These are phyloP conservation scores for Jamesozyma jinghongensis DNA, from an alignment of 805 yeast genomes.

Conservation along the genomic window DNA sequence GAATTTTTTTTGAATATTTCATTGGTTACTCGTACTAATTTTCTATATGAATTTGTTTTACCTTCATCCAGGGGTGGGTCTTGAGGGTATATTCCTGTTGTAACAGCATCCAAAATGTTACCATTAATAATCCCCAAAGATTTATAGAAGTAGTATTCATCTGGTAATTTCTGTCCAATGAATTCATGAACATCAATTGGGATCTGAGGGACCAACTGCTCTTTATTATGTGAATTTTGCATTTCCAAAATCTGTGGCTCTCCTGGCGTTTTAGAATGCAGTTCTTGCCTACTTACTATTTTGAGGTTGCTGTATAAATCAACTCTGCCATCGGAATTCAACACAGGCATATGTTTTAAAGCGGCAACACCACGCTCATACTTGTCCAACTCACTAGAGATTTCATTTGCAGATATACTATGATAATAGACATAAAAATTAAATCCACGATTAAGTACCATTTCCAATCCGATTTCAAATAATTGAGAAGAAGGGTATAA, in stretches of 20 bases:
- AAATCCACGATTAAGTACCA: constrained; percentile 35
- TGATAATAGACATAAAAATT: constrained; percentile 40
- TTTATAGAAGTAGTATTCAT: constrained; percentile 72
- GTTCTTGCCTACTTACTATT: too few species aligned
- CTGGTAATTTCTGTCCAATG: constrained; percentile 76
- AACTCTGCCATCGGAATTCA: constrained; percentile 58
- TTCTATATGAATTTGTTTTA: constrained; percentile 45
- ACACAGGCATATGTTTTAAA: constrained; percentile 62
- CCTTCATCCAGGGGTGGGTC: constrained; percentile 62
- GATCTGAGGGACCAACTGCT: constrained; percentile 15
- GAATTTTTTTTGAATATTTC: constrained; percentile 47
- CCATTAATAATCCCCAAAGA: constrained; percentile 57
- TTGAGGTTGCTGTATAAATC: constrained; percentile 35
- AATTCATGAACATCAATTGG: constrained; percentile 79
- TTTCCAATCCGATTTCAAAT: constrained; percentile 32
- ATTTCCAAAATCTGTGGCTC: not conserved
- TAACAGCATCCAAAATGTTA: constrained; percentile 57
- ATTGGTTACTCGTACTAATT: constrained; percentile 39
- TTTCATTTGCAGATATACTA: constrained; percentile 32
- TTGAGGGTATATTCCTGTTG: constrained; percentile 52
- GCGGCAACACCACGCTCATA: constrained; percentile 64
- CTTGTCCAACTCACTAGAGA: constrained; percentile 27
- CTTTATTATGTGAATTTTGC: too few species aligned
- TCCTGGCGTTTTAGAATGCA: not conserved
- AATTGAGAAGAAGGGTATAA: constrained; percentile 23